Evolutionary conservation across 371 early-diverging fungal species (phyloP), one percentile per base, ranked within the genome.

Genomic region (Astathelohania contejeani): DNA sequence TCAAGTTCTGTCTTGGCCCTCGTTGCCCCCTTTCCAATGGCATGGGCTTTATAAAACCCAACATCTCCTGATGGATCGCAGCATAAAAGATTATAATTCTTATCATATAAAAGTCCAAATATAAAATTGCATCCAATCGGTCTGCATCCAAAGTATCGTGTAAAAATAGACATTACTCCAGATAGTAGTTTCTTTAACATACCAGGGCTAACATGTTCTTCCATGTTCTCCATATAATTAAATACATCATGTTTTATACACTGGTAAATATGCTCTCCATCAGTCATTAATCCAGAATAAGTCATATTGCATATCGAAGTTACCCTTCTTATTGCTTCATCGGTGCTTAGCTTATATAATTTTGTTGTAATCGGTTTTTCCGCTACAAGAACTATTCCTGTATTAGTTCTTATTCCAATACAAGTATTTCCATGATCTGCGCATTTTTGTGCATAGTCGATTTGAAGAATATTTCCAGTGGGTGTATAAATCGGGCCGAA

Each of bases 1-100:
- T 76, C 76, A 18, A 76, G 49, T 56, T 73, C 73, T 4, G 76
- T 76, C 48, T 65, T 65, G 16, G 67, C 70, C 44, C 67, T 63
- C 32, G 56, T 39, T n/a, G 65, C 22, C 42, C 71, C 69, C 39
- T 53, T 61, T 20, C 76, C 76, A 18, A 67, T 47, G 1, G 65
- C 73, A 38, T 51, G 43, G 3, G 67, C 60, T 37, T 58, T 56
- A 45, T 60, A 71, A 39, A 26, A 54, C 18, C 51, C 19, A 9
- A 62, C 60, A 9, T 53, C 40, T 20, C 65, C 63, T 22, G 71
- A 55, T 2, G 57, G 58, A 50, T 73, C 72, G 0, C 63, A 59
- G 14, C 43, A 40, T 32, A 65, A 49, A 1, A 73, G 25, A 39
- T 38, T 42, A 25, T 56, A 67, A 10, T 49, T 44, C 1, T 52